phyloP scores from a whole-genome alignment of 2,329 filamentous ascomycete species.

The Colletotrichum chrysophilum region DNA sequence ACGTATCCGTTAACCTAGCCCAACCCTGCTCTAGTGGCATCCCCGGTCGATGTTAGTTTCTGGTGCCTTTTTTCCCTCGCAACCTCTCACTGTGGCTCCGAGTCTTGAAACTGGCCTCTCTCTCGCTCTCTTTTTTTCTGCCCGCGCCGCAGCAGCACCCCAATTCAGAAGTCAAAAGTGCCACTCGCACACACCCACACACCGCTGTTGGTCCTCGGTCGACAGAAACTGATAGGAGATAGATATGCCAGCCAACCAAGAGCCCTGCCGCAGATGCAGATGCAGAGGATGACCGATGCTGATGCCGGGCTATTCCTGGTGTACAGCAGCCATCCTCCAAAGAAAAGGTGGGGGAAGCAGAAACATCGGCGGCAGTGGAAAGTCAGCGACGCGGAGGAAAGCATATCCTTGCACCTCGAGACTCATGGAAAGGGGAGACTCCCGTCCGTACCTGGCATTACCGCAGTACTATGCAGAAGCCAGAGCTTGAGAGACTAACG shows the following conservation, averaged over 20 bases:
- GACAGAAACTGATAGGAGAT: neutral
- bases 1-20: neutral
- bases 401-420: neutral
- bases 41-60: constrained; percentile 9
- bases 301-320: neutral
- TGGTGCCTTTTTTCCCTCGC: neutral
- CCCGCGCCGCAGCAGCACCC: neutral
- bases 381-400: neutral
- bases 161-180: neutral
- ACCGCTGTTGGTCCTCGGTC: constrained; percentile 9
- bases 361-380: constrained; percentile 8
- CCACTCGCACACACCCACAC: neutral
- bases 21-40: neutral
- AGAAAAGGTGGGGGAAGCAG: constrained; percentile 6
- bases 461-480: neutral
- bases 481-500: neutral
- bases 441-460: neutral
- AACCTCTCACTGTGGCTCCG: neutral
- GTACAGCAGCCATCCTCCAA: neutral
- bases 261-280: neutral
- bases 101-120: neutral
- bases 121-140: neutral
- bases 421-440: neutral
- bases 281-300: neutral
- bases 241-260: neutral